phyloP scores from a whole-genome alignment of 73 alveolate genomes.

The Paramecium primaurelia region DNA sequence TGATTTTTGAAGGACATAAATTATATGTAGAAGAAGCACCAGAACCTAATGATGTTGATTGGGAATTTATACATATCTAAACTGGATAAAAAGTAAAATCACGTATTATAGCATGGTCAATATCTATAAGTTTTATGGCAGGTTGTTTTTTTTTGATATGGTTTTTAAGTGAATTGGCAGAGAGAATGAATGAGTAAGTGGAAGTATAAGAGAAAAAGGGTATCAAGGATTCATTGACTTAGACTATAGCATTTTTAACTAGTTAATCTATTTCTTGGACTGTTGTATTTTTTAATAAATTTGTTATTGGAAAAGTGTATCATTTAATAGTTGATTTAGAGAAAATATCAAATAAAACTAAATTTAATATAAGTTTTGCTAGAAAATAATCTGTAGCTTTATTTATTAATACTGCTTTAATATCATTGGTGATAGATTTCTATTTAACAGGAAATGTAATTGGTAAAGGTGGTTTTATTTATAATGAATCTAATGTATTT shows the following conservation, averaged over 20 bases:
- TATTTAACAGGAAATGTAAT: conserved; percentile 35
- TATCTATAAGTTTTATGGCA: neutral
- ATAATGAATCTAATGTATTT: conserved; percentile 56
- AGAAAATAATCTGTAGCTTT: conserved; percentile 31
- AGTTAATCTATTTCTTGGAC: conserved; percentile 51
- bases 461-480: conserved; percentile 55
- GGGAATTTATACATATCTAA: conserved; percentile 60
- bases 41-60: conserved; percentile 63
- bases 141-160: conserved; percentile 54
- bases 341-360: conserved; percentile 48
- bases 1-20: conserved; percentile 49
- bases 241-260: conserved; percentile 36
- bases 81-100: conserved; percentile 46
- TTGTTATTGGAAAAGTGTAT: conserved; percentile 43
- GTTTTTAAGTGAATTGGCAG: conserved; percentile 60
- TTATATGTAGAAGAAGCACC: conserved; percentile 59
- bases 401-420: conserved; percentile 48
- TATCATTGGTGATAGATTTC: conserved; percentile 53
- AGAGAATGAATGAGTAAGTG: conserved; percentile 39
- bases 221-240: neutral
- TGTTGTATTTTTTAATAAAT: conserved; percentile 48
- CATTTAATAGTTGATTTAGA: conserved; percentile 55
- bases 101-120: conserved; percentile 51
- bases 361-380: conserved; percentile 49
- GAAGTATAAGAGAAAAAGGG: conserved; percentile 42